Evolutionary conservation across 2,329 filamentous ascomycete genomes (phyloP).

Genomic region (Aspergillus versicolor): DNA sequence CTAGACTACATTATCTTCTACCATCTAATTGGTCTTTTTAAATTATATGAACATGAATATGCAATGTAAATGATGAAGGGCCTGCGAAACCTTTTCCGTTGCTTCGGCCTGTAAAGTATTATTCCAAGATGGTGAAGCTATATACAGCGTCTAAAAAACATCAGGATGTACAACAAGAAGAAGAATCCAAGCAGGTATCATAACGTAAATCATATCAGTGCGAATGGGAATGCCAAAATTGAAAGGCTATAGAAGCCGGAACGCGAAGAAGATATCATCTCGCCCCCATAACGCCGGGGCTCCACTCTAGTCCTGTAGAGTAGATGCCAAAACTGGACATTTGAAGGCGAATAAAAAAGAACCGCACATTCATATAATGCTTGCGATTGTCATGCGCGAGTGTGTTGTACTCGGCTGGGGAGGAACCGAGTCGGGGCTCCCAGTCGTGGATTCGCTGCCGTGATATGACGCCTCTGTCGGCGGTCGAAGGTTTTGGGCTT

Average conservation of each 20-base stretch:
- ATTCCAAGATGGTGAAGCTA: neutral
- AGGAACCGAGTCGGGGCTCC: constrained; percentile 23
- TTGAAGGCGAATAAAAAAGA: too few species aligned
- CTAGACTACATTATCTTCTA: neutral
- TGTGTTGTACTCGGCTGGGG: constrained; percentile 32
- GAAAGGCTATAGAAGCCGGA: neutral
- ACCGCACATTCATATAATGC: constrained; percentile 39
- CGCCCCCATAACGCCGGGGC: neutral
- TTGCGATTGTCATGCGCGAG: constrained; percentile 49
- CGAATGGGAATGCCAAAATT: neutral
- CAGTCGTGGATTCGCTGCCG: constrained; percentile 21
- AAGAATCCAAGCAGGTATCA: neutral
- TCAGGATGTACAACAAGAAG: neutral
- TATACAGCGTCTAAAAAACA: constrained; percentile 3
- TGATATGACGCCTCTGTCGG: constrained; percentile 20
- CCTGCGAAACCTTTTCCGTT: neutral
- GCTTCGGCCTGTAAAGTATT: neutral
- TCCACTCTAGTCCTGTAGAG: constrained; percentile 1
- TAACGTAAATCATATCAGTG: constrained; percentile 3
- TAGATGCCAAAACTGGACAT: neutral
- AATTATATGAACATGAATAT: neutral
- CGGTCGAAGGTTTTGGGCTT: constrained; percentile 36
- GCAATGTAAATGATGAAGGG: neutral
- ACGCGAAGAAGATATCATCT: neutral
- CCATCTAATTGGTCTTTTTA: neutral